Evolutionary conservation across 2,329 filamentous ascomycete genomes (phyloP).

Genomic region (Ophiocordyceps camponoti-floridani): DNA sequence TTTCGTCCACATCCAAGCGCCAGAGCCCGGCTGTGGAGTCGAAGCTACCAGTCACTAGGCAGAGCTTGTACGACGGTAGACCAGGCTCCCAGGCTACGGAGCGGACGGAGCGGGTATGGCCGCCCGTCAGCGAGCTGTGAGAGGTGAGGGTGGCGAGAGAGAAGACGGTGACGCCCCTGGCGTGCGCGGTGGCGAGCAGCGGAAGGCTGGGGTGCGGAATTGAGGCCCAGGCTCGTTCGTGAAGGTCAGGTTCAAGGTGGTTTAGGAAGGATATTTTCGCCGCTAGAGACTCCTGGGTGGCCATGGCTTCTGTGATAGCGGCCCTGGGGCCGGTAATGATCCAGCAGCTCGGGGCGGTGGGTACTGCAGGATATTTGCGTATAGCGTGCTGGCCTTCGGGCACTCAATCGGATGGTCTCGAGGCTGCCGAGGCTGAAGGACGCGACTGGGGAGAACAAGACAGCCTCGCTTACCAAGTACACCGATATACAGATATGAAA

Average conservation of each 20-base stretch:
- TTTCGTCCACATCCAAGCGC: constrained; percentile 36
- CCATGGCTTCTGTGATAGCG: not conserved
- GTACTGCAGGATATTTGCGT: too few relatives aligned
- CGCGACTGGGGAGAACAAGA: too few relatives aligned
- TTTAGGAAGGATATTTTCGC: constrained; percentile 25
- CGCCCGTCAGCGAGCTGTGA: constrained; percentile 65
- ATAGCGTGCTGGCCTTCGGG: too few relatives aligned
- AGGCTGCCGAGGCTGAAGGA: too few relatives aligned
- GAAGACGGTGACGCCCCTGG: constrained; percentile 78
- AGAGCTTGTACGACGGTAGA: constrained; percentile 41
- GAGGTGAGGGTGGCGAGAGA: constrained; percentile 65
- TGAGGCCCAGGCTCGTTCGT: constrained; percentile 69
- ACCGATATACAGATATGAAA: too few relatives aligned
- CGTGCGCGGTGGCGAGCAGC: constrained; percentile 73
- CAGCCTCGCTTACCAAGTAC: too few relatives aligned
- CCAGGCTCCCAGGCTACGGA: constrained; percentile 75
- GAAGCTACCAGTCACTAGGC: constrained; percentile 83
- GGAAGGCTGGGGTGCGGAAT: constrained; percentile 74
- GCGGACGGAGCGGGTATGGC: constrained; percentile 81
- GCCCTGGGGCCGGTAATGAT: not conserved
- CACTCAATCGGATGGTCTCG: too few relatives aligned
- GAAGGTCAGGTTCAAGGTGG: constrained; percentile 36
- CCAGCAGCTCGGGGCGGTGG: too few relatives aligned
- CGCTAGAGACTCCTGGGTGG: not conserved
- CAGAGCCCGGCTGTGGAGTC: constrained; percentile 80